Evolutionary conservation across 495 filamentous ascomycete genomes (phyloP).

Genomic region (Evernia prunastri): DNA sequence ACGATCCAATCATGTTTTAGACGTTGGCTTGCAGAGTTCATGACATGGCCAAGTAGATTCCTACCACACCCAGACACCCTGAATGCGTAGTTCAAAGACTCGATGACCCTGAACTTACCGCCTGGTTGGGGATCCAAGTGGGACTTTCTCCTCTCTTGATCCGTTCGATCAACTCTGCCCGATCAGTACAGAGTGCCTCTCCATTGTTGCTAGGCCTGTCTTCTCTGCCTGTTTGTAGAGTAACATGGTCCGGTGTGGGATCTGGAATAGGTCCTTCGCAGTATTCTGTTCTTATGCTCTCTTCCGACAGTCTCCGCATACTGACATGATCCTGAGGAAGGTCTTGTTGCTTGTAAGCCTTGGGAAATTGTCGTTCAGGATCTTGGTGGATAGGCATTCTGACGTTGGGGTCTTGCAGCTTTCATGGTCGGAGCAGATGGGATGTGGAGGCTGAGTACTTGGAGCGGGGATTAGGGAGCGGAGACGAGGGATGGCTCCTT

Average conservation of each 20-base stretch:
- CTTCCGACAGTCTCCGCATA: constrained; percentile 38
- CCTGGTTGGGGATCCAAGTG: constrained; percentile 61
- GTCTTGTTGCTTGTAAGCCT: constrained; percentile 21
- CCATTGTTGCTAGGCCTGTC: neutral
- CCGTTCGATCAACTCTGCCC: constrained; percentile 75
- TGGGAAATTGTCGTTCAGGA: constrained; percentile 23
- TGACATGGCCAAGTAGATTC: neutral
- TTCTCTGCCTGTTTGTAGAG: neutral
- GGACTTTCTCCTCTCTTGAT: constrained; percentile 76
- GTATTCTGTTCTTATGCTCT: constrained; percentile 50
- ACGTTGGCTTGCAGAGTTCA: neutral
- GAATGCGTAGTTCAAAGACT: neutral
- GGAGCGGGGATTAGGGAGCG: neutral
- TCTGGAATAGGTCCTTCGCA: constrained; percentile 50
- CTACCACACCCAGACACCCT: neutral
- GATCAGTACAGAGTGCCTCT: constrained; percentile 39
- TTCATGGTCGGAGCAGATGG: neutral
- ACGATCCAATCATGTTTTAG: neutral
- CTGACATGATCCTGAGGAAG: constrained; percentile 11
- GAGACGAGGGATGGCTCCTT: constrained; percentile 7
- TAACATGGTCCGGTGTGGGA: constrained; percentile 24
- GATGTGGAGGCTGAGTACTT: neutral
- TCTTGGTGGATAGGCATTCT: constrained; percentile 59
- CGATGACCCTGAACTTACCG: constrained; percentile 44
- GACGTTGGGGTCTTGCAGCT: neutral